Evolutionary conservation across 78 protist genomes (phyloP).

Genomic region (Planoprotostelium fungivorum): DNA sequence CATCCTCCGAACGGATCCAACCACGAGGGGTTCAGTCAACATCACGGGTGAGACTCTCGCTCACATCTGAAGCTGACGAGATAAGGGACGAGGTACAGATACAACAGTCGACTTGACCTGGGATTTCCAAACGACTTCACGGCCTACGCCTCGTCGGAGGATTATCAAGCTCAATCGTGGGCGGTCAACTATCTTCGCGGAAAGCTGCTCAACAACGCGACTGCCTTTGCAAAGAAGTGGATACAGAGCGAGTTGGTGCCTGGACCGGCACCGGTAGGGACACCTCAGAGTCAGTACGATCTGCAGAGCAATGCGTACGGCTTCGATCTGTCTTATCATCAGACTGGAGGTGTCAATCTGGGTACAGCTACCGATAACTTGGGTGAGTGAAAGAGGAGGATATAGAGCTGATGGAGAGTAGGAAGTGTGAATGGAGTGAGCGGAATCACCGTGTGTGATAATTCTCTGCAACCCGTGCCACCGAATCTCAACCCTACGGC

Average conservation of each 20-base stretch:
- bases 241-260: background rate
- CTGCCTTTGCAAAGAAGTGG: background rate
- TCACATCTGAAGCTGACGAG: too few species aligned
- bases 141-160: background rate
- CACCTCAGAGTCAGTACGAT: background rate
- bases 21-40: background rate
- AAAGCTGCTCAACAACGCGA: background rate
- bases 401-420: background rate
- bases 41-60: too few species aligned
- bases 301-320: background rate
- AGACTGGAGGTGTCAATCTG: background rate
- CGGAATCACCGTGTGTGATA: background rate
- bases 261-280: background rate
- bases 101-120: background rate
- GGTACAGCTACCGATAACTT: background rate
- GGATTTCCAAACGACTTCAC: background rate
- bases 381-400: too few species aligned
- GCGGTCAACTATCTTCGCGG: background rate
- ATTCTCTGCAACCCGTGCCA: background rate
- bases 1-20: background rate
- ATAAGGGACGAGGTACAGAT: background rate
- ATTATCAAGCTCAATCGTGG: background rate
- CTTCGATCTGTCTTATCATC: background rate
- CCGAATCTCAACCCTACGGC: too few species aligned
- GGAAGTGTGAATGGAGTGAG: background rate